Conservation (phyloP, 1,139 yeast genomes). For the Geotrichum reessii region DNA sequence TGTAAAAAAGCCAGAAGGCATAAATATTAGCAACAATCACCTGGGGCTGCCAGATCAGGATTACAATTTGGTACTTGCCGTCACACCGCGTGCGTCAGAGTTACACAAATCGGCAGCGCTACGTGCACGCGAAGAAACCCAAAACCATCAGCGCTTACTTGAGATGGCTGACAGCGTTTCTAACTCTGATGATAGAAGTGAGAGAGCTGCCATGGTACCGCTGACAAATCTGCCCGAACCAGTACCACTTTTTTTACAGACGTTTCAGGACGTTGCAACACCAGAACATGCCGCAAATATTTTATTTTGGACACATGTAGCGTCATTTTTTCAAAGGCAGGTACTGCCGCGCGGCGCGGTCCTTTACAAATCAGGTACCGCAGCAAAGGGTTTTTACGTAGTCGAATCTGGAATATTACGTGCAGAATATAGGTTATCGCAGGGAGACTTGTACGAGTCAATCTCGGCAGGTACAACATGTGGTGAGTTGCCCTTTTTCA, state of each 20-base stretch:
- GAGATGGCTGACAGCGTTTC: slow-evolving; percentile 38
- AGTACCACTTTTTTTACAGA: slow-evolving; percentile 59
- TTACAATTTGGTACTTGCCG: slow-evolving; percentile 24
- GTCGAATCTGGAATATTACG: slow-evolving; percentile 78
- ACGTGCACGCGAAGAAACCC: slow-evolving; percentile 42
- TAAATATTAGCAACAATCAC: slow-evolving; percentile 33
- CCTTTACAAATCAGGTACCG: slow-evolving; percentile 27
- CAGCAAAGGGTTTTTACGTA: slow-evolving; percentile 45
- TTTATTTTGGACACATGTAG: slow-evolving; percentile 54
- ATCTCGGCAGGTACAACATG: slow-evolving; percentile 86
- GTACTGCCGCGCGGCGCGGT: slow-evolving; percentile 45
- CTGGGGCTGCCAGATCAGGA: neutral
- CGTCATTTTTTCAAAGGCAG: slow-evolving; percentile 49
- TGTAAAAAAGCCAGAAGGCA: slow-evolving; percentile 60
- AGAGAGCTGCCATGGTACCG: no score
- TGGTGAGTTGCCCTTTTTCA: slow-evolving; percentile 62
- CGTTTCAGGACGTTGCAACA: slow-evolving; percentile 54
- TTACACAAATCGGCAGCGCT: slow-evolving; percentile 57
- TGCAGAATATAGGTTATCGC: slow-evolving; percentile 50
- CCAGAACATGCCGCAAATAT: slow-evolving; percentile 50
- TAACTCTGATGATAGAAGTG: neutral
- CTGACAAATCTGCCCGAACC: slow-evolving; percentile 49
- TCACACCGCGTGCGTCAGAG: slow-evolving; percentile 61
- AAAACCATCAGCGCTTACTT: slow-evolving; percentile 24
- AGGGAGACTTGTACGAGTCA: slow-evolving; percentile 63